Percentiles rank a stretch among this genome's conserved stretches.
These are phyloP conservation scores for Vachellia pachyceras DNA, from an alignment of 306 rosid genomes.

Conservation along the genomic window DNA sequence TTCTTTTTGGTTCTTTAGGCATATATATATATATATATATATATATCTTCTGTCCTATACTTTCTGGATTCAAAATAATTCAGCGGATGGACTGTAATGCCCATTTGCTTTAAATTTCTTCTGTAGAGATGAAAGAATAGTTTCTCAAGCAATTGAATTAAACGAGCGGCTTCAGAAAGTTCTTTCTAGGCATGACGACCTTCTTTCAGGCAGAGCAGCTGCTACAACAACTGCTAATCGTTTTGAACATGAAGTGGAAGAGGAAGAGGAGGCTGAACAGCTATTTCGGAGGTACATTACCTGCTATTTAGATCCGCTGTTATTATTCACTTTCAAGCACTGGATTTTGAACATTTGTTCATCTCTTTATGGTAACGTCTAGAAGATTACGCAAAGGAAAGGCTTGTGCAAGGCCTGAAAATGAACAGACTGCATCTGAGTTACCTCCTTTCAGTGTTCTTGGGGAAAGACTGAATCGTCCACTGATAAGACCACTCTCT, in stretches of 20 bases:
- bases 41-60: constrained; percentile 10
- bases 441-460: constrained; percentile 58
- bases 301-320: constrained; percentile 9
- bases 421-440: constrained; percentile 59
- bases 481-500: constrained; percentile 72
- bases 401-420: constrained; percentile 82
- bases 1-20: constrained; percentile 29
- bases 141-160: constrained; percentile 78
- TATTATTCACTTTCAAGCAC: constrained; percentile 17
- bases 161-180: constrained; percentile 84
- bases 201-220: constrained; percentile 59
- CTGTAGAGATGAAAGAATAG: constrained; percentile 65
- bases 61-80: constrained; percentile 30
- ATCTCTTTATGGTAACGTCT: constrained; percentile 4
- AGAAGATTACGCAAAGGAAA: constrained; percentile 90
- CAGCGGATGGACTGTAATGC: constrained; percentile 14
- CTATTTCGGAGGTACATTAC: constrained; percentile 70
- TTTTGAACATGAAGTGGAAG: constrained; percentile 52
- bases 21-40: too few species aligned
- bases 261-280: constrained; percentile 83
- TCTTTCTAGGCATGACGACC: constrained; percentile 78
- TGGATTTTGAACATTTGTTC: constrained; percentile 27
- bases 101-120: constrained; percentile 21
- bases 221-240: constrained; percentile 48
- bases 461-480: constrained; percentile 83